Evolutionary conservation across 352 stramenopile species (phyloP), one percentile per base, ranked within the genome.

Genomic region (Globisporangium okanoganense): DNA sequence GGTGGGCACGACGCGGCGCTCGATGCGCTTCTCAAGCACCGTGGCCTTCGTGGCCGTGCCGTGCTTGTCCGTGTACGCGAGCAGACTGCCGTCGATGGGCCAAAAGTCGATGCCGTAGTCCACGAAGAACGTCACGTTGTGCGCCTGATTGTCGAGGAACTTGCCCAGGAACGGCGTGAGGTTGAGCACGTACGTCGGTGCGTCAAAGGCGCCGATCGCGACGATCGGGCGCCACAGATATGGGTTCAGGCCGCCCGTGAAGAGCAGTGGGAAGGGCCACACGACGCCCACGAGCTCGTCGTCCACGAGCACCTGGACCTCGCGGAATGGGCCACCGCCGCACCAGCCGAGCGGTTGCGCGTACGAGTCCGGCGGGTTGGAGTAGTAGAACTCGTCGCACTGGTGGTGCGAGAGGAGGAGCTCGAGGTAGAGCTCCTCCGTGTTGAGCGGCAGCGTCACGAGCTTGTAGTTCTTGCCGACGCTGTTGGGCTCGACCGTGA

Each of bases 191-290:
- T 92, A 91, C 29, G 84, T 87, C 2, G 84, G 82, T n/a, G 78
- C 83, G 24, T 90, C 36, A 62, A 92, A 93, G 4, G 75, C 77
- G 7, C 79, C 78, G 57, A 88, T 91, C 5, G 75, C 69, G 7
- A 90, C 80, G 53, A 93, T 75, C 0, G 82, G 82, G 5, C 82
- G 85, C 83, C 83, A 93, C 66, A 93, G 22, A 56, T 88, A 92
- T 54, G 83, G 83, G 64, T 82, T 90, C 9, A 93, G 47, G 3
- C 83, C 82, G 25, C 83, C 83, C 0, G 83, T 93, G 69, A 88
- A 93, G n/a, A 93, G 65, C 24, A 92, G 61, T 18, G 82, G 76
- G 58, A 90, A 90, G 6, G 83, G 83, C 77, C 79, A 91, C 14
- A 90, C 72, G 29, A 86, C 70, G 0, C 83, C 79, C 8, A 84